phyloP scores from a whole-genome alignment of 495 filamentous ascomycete species.

The Ramalina intermedia region DNA sequence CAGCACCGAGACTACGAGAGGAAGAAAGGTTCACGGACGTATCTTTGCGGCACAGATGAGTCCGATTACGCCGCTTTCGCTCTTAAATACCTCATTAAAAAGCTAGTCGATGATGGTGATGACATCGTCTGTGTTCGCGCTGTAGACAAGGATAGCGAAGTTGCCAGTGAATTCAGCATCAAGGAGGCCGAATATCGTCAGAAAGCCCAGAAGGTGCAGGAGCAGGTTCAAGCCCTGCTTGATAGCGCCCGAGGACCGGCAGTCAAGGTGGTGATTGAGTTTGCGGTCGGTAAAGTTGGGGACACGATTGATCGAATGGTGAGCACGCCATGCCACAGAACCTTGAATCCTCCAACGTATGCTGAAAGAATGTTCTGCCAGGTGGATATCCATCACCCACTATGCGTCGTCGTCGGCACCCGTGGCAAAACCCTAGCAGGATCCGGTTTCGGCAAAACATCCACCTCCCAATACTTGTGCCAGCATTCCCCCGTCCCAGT shows the following conservation, averaged over 20 bases:
- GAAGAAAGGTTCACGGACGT: constrained; percentile 72
- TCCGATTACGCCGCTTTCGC: constrained; percentile 94
- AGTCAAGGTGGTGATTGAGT: constrained; percentile 77
- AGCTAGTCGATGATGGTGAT: constrained; percentile 92
- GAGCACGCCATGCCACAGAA: constrained; percentile 18
- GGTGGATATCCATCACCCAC: constrained; percentile 91
- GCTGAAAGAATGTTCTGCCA: constrained; percentile 20
- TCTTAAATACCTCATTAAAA: constrained; percentile 84
- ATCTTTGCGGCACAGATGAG: constrained; percentile 86
- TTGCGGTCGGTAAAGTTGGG: constrained; percentile 83
- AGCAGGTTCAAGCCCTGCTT: constrained; percentile 75
- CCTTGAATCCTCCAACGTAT: constrained; percentile 5
- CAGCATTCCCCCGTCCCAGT: constrained; percentile 96
- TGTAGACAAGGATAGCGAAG: constrained; percentile 64
- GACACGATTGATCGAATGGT: constrained; percentile 90
- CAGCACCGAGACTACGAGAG: constrained; percentile 84
- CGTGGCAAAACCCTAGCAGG: constrained; percentile 71
- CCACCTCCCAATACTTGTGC: constrained; percentile 91
- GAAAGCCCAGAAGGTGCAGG: constrained; percentile 62
- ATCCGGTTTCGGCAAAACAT: constrained; percentile 86
- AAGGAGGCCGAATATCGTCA: constrained; percentile 64
- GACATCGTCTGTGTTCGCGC: constrained; percentile 90
- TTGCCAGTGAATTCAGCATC: constrained; percentile 49
- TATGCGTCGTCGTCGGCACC: constrained; percentile 90
- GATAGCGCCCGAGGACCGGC: constrained; percentile 56